These are phyloP conservation scores for Fusarium sp. DNA, from an alignment of 2,329 filamentous ascomycete species.

Conservation along the genomic window DNA sequence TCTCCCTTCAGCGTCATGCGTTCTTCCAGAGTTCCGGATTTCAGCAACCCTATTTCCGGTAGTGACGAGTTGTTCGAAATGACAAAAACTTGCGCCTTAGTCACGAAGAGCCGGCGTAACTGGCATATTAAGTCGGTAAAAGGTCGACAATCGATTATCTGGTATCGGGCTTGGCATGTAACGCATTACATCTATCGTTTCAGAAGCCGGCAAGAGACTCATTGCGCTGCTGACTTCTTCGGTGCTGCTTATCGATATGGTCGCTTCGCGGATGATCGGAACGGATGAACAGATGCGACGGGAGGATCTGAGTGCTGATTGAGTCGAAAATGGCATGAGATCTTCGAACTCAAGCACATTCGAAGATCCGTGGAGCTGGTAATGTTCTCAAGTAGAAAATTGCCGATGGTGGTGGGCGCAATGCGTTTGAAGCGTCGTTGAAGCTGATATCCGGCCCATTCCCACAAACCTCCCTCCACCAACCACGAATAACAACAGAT, in stretches of 20 bases:
- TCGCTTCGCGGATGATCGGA: constrained; percentile 11
- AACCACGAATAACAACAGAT: constrained; percentile 31
- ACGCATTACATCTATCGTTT: neutral
- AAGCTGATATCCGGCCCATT: constrained; percentile 20
- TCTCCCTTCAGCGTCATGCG: neutral
- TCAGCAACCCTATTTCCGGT: neutral
- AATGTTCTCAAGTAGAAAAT: neutral
- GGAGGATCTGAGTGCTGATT: neutral
- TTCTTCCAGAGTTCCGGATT: neutral
- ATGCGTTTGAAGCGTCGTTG: constrained; percentile 5
- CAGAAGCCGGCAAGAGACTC: neutral
- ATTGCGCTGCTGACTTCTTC: neutral
- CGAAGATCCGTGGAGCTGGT: neutral
- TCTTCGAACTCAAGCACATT: neutral
- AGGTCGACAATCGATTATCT: neutral
- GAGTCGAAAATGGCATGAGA: neutral
- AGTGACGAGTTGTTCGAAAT: neutral
- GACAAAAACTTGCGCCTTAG: neutral
- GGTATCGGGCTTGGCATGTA: neutral
- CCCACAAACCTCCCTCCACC: constrained; percentile 30
- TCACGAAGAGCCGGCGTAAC: neutral
- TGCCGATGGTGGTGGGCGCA: constrained; percentile 15
- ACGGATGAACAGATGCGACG: neutral
- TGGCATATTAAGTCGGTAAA: neutral
- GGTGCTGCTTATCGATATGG: neutral